These are phyloP conservation scores for Calocera viscosa DNA, from an alignment of 768 basidiomycete genomes.

Conservation along the genomic window DNA sequence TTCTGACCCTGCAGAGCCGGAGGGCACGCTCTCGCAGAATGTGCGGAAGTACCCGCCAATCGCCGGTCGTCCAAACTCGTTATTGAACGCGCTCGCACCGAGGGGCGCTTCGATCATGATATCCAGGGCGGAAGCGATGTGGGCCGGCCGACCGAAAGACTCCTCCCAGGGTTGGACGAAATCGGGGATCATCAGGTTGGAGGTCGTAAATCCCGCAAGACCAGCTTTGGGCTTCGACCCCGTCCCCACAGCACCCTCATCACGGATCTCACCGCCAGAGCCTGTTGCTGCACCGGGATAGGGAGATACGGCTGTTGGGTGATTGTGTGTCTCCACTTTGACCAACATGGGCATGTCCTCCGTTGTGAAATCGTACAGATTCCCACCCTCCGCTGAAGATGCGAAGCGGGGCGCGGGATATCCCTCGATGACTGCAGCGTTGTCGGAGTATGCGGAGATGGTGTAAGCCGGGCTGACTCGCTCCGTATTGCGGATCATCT, in stretches of 20 bases:
- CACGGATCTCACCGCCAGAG: conserved; percentile 95
- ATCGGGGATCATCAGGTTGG: conserved; percentile 84
- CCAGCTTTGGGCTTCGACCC: conserved; percentile 97
- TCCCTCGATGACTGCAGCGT: conserved; percentile 87
- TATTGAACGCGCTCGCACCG: conserved; percentile 92
- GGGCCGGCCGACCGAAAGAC: conserved; percentile 76
- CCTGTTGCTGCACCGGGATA: conserved; percentile 98
- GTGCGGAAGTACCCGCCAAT: conserved; percentile 91
- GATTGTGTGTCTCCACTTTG: conserved; percentile 99
- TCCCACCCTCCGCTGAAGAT: conserved; percentile 26
- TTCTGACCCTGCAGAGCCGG: conserved; percentile 27
- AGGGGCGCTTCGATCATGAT: conserved; percentile 97
- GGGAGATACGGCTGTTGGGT: conserved; percentile 95
- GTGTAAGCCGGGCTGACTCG: conserved; percentile 60
- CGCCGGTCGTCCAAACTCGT: conserved; percentile 93
- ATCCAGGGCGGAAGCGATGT: conserved; percentile 86
- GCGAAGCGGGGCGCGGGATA: conserved; percentile 63
- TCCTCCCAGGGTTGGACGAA: conserved; percentile 92
- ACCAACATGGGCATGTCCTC: conserved; percentile 81
- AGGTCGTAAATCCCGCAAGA: conserved; percentile 81
- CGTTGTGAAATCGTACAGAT: conserved; percentile 42
- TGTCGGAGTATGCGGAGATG: conserved; percentile 94
- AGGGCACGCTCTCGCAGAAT: conserved; percentile 65
- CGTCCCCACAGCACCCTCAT: conserved; percentile 90
- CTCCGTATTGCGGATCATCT: conserved; percentile 97